Conservation (phyloP, 148 eudicot species). For the Vaccinium darrowii region DNA sequence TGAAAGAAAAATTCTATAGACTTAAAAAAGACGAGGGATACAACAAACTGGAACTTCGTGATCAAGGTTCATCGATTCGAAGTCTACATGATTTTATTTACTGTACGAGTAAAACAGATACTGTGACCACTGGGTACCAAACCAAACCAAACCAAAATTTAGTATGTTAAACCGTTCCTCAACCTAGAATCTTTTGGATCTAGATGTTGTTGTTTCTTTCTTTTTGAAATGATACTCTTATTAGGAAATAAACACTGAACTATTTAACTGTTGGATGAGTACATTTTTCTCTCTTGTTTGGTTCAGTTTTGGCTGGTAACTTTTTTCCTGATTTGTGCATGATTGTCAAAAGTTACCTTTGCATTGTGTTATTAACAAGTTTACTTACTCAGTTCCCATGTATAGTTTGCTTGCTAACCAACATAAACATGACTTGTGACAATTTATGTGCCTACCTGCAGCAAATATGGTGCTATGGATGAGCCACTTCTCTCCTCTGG, state of each 20-base stretch:
- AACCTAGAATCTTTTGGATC: background rate
- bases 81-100: background rate
- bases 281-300: constrained; percentile 8
- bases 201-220: background rate
- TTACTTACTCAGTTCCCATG: background rate
- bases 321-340: background rate
- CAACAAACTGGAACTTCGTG: background rate
- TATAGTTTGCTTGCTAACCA: background rate
- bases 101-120: background rate
- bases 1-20: background rate
- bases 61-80: background rate
- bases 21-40: background rate
- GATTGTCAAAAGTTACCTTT: constrained; percentile 5
- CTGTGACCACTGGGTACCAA: background rate
- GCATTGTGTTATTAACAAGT: background rate
- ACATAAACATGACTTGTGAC: background rate
- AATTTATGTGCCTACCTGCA: constrained; percentile 16
- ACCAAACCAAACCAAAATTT: no score
- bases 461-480: constrained; percentile 38
- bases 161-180: background rate
- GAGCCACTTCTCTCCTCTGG: constrained; percentile 57
- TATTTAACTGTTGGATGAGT: background rate
- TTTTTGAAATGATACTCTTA: background rate
- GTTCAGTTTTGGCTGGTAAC: background rate
- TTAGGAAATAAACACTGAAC: background rate